Base-by-base conservation (phyloP, 1,284 basidiomycete genomes). In the Tilletia setariae region DNA sequence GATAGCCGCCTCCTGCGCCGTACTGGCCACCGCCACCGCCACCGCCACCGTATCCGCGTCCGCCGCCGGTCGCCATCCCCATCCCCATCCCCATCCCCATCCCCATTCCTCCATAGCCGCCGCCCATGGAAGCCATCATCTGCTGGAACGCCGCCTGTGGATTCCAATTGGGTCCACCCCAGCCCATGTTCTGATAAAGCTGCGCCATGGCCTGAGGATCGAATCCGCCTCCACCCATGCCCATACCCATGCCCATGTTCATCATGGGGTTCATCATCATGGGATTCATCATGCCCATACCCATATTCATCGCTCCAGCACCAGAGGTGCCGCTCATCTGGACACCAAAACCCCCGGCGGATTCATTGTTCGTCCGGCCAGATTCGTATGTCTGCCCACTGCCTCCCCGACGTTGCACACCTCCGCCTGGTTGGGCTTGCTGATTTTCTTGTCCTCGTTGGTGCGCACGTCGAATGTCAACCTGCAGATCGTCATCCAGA, bases 271-370 rank as follows among this genome's bases (percentile, higher is more conserved):
- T 30, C 67, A 46, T 43, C 28, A 81, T 80, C 40, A 67, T 73
- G 3, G 67, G 70, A 16, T 70, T 74, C 67, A 69, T 71, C 9
- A 65, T 73, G 25, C 74, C 76, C 70, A 77, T 77, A 25, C 71
- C 72, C 53, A 69, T 74, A 69, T 77, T 76, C 78, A 77, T 78
- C 86, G 91, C 76, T 91, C 90, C 0, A 91, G 90, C 76, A 91
- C 90, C 79, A 92, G 91, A 2, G 90, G 87, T 3, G 89, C 87
- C 46, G 44, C 69, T 71, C 51, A 66, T 51, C 46, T 49, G 63
- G 44, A 67, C 67, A n/a, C 67, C 67, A 25, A 63, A 56, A 11
- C 67, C 59, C 0, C 51, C 65, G 21, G 15, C 21, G 23, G 56
- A 56, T 9, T 63, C 49, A 25, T 68, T 67, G 67, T 51, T 53